Conservation (phyloP, 208 protist genomes). For the Trypanosoma congolense region DNA sequence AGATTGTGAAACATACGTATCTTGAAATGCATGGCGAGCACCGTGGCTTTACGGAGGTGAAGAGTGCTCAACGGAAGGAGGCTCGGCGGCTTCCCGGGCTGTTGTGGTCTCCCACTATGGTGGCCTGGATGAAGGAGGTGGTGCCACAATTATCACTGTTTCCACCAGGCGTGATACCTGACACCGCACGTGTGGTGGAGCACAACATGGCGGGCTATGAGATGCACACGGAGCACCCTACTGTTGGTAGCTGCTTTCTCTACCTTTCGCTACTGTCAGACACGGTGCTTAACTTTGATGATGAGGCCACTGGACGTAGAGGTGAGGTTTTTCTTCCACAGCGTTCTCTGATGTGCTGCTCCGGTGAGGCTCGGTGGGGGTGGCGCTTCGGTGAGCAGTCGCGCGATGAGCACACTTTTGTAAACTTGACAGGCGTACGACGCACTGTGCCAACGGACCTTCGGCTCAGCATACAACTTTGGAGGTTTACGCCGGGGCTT, state of each 20-base stretch:
- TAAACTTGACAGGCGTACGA: constrained; percentile 18
- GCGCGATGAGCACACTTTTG: constrained; percentile 51
- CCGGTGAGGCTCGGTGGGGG: constrained; percentile 81
- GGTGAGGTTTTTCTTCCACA: constrained; percentile 68
- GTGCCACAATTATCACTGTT: constrained; percentile 8
- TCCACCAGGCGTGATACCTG: constrained; percentile 40
- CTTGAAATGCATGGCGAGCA: constrained; percentile 74
- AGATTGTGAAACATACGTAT: constrained; percentile 73
- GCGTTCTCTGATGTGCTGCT: constrained; percentile 60
- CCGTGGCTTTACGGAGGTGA: constrained; percentile 74
- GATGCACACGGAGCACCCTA: constrained; percentile 83
- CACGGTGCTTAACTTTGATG: constrained; percentile 77
- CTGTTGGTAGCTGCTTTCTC: constrained; percentile 67
- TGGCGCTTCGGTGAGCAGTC: constrained; percentile 73
- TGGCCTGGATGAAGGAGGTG: constrained; percentile 33
- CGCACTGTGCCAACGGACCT: constrained; percentile 55
- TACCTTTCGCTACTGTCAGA: constrained; percentile 78
- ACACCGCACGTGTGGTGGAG: constrained; percentile 84
- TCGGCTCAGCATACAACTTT: constrained; percentile 80
- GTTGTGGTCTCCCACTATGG: constrained; percentile 72
- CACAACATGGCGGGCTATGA: constrained; percentile 82
- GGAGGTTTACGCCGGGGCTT: constrained; percentile 61
- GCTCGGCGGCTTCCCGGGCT: constrained; percentile 62
- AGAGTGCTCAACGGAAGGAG: constrained; percentile 65
- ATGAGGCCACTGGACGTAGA: constrained; percentile 66